phyloP scores from a whole-genome alignment of 2,329 filamentous ascomycete genomes.

The Fusarium buxicola region DNA sequence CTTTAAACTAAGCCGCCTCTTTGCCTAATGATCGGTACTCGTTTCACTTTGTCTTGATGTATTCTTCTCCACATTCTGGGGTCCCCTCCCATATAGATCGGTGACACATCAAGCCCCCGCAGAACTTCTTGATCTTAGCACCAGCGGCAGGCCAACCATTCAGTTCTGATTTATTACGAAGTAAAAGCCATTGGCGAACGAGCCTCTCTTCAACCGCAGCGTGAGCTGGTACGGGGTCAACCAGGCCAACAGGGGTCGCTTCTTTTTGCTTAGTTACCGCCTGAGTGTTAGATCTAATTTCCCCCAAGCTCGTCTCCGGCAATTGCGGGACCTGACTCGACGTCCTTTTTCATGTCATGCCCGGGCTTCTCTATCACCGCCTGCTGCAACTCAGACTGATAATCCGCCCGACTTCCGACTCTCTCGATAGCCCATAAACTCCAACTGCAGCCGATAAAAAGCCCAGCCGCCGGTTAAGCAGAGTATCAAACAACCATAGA shows the following conservation, averaged over 20 bases:
- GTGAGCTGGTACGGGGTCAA: too few relatives aligned
- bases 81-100: slow-evolving; percentile 1
- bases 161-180: slow-evolving; percentile 30
- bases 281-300: neutral
- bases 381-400: neutral
- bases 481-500: neutral
- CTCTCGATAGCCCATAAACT: neutral
- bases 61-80: slow-evolving; percentile 26
- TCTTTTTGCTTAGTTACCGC: too few relatives aligned
- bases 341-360: slow-evolving; percentile 23
- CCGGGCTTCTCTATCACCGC: neutral
- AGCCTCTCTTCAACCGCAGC: neutral
- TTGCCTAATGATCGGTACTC: slow-evolving; percentile 14
- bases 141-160: slow-evolving; percentile 14
- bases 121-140: neutral
- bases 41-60: slow-evolving; percentile 7
- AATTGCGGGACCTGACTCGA: slow-evolving; percentile 11
- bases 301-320: slow-evolving; percentile 2
- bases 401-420: neutral
- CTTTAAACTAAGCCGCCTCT: slow-evolving; percentile 4
- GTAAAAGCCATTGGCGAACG: neutral
- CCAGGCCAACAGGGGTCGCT: too few relatives aligned
- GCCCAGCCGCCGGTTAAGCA: neutral
- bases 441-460: too few relatives aligned
- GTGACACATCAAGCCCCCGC: neutral